Evolutionary conservation across 176 grass and related monocot species (phyloP).

Genomic region (Oryza brachyantha): DNA sequence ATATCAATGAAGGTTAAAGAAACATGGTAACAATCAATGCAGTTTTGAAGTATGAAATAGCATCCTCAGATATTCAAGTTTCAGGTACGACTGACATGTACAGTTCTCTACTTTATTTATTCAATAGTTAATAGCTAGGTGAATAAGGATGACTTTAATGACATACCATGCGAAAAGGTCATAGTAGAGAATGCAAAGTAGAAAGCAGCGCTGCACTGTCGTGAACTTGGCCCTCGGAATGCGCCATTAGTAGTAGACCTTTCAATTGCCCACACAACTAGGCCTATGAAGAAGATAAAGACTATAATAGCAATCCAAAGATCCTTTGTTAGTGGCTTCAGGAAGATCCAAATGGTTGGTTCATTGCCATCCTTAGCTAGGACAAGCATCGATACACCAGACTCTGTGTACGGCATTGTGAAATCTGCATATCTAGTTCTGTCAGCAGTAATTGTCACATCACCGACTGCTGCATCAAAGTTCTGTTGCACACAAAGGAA

Average conservation of each 20-base stretch:
- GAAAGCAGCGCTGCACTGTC: constrained; percentile 43
- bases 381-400: constrained; percentile 48
- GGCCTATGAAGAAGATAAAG: constrained; percentile 36
- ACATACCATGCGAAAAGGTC: constrained; percentile 56
- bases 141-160: not conserved
- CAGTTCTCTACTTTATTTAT: not conserved
- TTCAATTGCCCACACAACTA: constrained; percentile 40
- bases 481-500: constrained; percentile 9
- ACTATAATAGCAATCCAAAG: constrained; percentile 44
- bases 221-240: not conserved
- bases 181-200: constrained; percentile 60
- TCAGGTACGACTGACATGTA: not conserved
- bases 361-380: not conserved
- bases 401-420: constrained; percentile 55
- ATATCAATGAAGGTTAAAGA: no score
- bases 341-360: constrained; percentile 43
- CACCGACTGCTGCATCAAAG: constrained; percentile 53
- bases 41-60: not conserved
- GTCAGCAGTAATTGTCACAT: constrained; percentile 44
- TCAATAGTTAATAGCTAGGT: not conserved
- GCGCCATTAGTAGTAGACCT: not conserved
- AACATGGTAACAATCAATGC: no score
- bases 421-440: constrained; percentile 40
- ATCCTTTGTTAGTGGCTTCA: constrained; percentile 28
- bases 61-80: not conserved